Evolutionary conservation across 148 eudicot species (phyloP).

Genomic region (Beta vulgaris): DNA sequence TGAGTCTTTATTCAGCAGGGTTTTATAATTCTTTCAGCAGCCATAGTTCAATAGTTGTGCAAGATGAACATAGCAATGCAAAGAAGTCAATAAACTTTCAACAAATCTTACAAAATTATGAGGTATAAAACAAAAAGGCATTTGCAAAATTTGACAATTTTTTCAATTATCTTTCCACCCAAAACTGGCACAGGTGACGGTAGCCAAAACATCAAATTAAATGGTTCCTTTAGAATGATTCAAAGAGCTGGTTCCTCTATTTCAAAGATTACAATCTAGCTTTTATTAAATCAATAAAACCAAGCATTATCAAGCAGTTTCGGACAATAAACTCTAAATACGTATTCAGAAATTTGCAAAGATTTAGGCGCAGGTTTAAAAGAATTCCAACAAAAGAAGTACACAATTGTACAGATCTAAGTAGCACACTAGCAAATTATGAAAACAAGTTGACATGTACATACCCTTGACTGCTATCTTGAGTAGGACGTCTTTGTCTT

Average conservation of each 20-base stretch:
- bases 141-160: background rate
- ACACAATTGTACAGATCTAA: background rate
- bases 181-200: no score
- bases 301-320: no score
- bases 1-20: background rate
- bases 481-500: slow-evolving; percentile 52
- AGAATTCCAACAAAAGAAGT: background rate
- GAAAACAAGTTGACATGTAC: slow-evolving; percentile 1
- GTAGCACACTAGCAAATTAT: background rate
- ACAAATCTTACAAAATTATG: background rate
- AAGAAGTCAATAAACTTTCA: background rate
- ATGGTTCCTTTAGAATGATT: no score
- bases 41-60: background rate
- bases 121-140: background rate
- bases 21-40: background rate
- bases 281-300: no score
- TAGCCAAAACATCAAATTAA: no score
- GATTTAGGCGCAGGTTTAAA: background rate
- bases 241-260: no score
- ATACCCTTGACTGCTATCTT: slow-evolving; percentile 64
- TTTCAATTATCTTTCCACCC: no score
- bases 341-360: background rate
- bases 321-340: no score
- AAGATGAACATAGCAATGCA: background rate
- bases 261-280: no score